These are phyloP conservation scores for Kazachstania sp. DNA, from an alignment of 1,139 yeast genomes.

Conservation along the genomic window DNA sequence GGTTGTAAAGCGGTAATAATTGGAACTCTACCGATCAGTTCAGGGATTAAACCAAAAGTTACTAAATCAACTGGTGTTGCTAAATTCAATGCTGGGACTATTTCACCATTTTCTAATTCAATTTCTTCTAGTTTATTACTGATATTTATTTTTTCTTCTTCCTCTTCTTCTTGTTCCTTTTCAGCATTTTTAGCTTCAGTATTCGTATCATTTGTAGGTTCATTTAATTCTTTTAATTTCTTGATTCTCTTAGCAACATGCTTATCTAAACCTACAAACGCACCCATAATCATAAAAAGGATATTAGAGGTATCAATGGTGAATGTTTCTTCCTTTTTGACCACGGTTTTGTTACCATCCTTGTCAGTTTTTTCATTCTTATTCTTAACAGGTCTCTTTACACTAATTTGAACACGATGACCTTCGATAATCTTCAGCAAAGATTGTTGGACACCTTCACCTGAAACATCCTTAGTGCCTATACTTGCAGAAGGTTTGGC, in stretches of 20 bases:
- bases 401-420: constrained; percentile 38
- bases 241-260: constrained; percentile 35
- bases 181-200: background rate
- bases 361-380: constrained; percentile 22
- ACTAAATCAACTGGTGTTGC: constrained; percentile 42
- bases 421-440: constrained; percentile 46
- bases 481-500: constrained; percentile 38
- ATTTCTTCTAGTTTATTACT: constrained; percentile 30
- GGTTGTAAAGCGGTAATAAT: constrained; percentile 40
- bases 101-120: constrained; percentile 31
- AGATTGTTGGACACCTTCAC: constrained; percentile 54
- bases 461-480: constrained; percentile 47
- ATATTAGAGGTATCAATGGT: constrained; percentile 45
- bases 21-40: constrained; percentile 47
- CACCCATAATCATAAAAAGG: constrained; percentile 46
- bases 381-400: constrained; percentile 35
- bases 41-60: constrained; percentile 45
- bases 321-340: constrained; percentile 35
- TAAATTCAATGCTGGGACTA: constrained; percentile 35
- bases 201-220: constrained; percentile 3
- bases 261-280: constrained; percentile 45
- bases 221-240: constrained; percentile 9
- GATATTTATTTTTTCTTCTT: constrained; percentile 9
- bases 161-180: constrained; percentile 1
- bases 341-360: constrained; percentile 25